Percentiles rank a stretch among this genome's conserved stretches.
These are phyloP conservation scores for Monosporascus ibericus DNA, from an alignment of 2,329 filamentous ascomycete species.

Conservation along the genomic window DNA sequence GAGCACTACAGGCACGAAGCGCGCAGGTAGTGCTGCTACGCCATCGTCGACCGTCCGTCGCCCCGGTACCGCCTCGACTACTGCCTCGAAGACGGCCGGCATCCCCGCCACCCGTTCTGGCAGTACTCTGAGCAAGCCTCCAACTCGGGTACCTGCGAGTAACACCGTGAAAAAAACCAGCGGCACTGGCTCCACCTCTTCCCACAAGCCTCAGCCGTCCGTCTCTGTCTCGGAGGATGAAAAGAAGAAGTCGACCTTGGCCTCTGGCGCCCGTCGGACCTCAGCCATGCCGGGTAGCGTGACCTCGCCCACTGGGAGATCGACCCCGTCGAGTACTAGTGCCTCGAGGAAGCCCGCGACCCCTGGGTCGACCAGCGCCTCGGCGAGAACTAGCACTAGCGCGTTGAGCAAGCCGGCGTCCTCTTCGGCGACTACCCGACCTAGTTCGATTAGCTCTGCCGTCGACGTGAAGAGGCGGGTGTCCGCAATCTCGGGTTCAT, in stretches of 20 bases:
- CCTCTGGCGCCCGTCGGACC: slow-evolving; percentile 35
- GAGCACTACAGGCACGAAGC: slow-evolving; percentile 29
- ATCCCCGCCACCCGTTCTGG: slow-evolving; percentile 29
- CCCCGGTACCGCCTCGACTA: slow-evolving; percentile 20
- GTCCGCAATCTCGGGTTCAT: slow-evolving; percentile 39
- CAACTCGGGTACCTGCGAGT: slow-evolving; percentile 38
- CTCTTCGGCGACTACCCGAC: slow-evolving; percentile 28
- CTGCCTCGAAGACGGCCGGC: slow-evolving; percentile 23
- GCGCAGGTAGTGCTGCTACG: slow-evolving; percentile 23
- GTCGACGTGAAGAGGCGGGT: slow-evolving; percentile 52
- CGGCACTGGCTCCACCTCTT: slow-evolving; percentile 30
- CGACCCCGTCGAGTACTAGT: slow-evolving; percentile 25
- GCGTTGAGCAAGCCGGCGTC: slow-evolving; percentile 31
- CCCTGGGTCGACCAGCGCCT: slow-evolving; percentile 11
- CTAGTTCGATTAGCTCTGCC: slow-evolving; percentile 30
- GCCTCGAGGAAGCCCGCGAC: slow-evolving; percentile 25
- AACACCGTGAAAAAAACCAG: slow-evolving; percentile 28
- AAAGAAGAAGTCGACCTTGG: slow-evolving; percentile 35
- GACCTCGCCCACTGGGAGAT: slow-evolving; percentile 26
- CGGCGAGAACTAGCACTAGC: slow-evolving; percentile 26
- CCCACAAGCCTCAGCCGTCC: slow-evolving; percentile 42
- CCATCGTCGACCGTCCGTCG: slow-evolving; percentile 27
- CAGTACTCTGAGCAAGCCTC: slow-evolving; percentile 40
- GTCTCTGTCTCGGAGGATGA: slow-evolving; percentile 46
- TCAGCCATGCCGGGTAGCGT: slow-evolving; percentile 37